Evolutionary conservation across 148 eudicot species (phyloP), one percentile per base, ranked within the genome.

Genomic region (Vaccinium macrocarpon): DNA sequence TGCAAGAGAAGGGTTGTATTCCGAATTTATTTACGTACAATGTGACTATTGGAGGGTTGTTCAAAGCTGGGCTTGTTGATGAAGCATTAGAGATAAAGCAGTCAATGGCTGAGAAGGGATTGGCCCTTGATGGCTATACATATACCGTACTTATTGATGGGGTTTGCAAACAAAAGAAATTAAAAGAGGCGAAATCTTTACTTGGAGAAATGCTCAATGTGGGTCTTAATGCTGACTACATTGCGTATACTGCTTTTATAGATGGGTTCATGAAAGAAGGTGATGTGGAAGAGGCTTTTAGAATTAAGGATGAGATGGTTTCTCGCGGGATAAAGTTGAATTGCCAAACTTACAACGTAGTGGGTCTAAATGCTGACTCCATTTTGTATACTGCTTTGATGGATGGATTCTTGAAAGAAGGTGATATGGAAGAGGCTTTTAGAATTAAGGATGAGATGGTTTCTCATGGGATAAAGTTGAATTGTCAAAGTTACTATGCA

Each of bases 261-360:
- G 93, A 94, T 84, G 96, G 97, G 78, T 90, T 92, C 71, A 90
- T 94, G 92, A 94, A 91, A 86, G 87, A 89, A 86, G 95, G 94
- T 35, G 86, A 91, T 57, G 78, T 88, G 49, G 91, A 75, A 14
- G 93, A 94, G 86, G 98, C 94, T 86, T 87, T 93, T 35, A 85
- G 82, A 81, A 70, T 90, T 25, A 94, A 93, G 84, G 91, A 90
- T 85, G 92, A 88, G 81, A 95, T 94, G 95, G 87, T 79, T 73
- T 62, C n/a, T n/a, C n/a, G n/a, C n/a, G n/a, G n/a, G n/a, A n/a
- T n/a, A n/a, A n/a, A n/a, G n/a, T n/a, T n/a, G n/a, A n/a, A n/a
- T n/a, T n/a, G n/a, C n/a, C n/a, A n/a, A n/a, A n/a, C n/a, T n/a
- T n/a, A n/a, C n/a, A n/a, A n/a, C n/a, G n/a, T n/a, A n/a, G n/a